Conservation (phyloP, 2,329 filamentous ascomycete species). For the Calonectria pteridis region DNA sequence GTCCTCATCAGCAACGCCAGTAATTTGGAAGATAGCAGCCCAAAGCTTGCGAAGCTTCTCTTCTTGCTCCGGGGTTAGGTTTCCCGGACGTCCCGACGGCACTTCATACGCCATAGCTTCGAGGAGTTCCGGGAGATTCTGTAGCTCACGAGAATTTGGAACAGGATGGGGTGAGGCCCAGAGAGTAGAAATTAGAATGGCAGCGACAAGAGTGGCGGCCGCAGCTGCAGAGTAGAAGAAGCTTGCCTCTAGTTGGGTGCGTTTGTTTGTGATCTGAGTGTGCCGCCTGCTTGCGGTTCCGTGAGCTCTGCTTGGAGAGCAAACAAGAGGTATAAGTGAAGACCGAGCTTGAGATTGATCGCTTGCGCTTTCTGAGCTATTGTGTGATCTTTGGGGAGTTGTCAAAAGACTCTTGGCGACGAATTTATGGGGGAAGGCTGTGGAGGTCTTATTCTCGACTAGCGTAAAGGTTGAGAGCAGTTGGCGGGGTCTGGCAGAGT, state of each 20-base stretch:
- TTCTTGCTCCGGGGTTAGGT: conserved; percentile 90
- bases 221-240: conserved; percentile 30
- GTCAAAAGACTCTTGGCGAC: conserved; percentile 16
- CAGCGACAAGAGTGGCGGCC: conserved; percentile 27
- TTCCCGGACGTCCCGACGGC: conserved; percentile 82
- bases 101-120: conserved; percentile 56
- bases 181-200: conserved; percentile 30
- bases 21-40: conserved; percentile 80
- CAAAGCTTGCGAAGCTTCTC: conserved; percentile 90
- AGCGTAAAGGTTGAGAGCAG: conserved; percentile 27
- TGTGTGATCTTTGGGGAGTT: not conserved
- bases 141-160: not conserved
- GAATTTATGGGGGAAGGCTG: conserved; percentile 8
- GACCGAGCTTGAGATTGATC: not conserved
- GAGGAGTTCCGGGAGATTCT: conserved; percentile 32
- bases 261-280: conserved; percentile 10
- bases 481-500: conserved; percentile 28
- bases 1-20: conserved; percentile 65
- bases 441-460: not conserved
- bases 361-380: not conserved
- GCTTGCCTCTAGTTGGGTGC: conserved; percentile 33
- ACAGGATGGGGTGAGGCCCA: conserved; percentile 26
- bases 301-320: conserved; percentile 18
- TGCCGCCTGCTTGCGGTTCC: conserved; percentile 14
- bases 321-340: not conserved